phyloP scores from a whole-genome alignment of 306 rosid genomes.

The Pyrus pyrifolia region DNA sequence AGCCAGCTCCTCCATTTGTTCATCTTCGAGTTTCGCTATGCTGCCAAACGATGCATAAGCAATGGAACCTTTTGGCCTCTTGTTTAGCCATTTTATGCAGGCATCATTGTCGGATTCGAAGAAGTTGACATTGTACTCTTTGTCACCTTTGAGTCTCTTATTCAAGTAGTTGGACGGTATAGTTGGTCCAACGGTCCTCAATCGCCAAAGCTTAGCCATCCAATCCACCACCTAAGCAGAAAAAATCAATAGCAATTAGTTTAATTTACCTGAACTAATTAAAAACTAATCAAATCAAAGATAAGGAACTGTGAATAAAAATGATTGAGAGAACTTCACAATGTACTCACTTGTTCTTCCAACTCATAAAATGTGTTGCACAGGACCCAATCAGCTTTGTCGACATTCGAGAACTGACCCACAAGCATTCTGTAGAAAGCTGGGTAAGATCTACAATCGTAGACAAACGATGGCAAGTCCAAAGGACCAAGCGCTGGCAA shows the following conservation, averaged over 20 bases:
- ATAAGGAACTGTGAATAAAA: no score
- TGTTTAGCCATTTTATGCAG: constrained; percentile 18
- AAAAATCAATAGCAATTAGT: neutral
- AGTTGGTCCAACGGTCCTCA: constrained; percentile 28
- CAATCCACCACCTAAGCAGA: constrained; percentile 10
- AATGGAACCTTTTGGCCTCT: constrained; percentile 7
- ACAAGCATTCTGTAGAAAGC: constrained; percentile 28
- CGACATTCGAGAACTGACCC: constrained; percentile 36
- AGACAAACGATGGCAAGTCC: neutral
- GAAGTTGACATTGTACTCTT: constrained; percentile 12
- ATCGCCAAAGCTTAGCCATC: constrained; percentile 8
- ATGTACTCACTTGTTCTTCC: constrained; percentile 36
- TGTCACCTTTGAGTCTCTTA: constrained; percentile 6
- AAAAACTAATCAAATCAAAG: no score
- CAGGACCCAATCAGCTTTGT: constrained; percentile 44
- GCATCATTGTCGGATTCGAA: neutral
- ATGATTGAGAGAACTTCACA: no score
- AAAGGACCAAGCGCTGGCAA: neutral
- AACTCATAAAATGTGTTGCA: constrained; percentile 52
- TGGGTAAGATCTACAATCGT: constrained; percentile 29
- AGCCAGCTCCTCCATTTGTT: constrained; percentile 24
- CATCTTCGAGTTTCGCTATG: neutral
- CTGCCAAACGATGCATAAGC: constrained; percentile 32
- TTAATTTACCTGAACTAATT: no score
- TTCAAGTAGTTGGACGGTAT: constrained; percentile 22